phyloP scores from a whole-genome alignment of 371 early-diverging fungal genomes.

The Mucor mucedo region DNA sequence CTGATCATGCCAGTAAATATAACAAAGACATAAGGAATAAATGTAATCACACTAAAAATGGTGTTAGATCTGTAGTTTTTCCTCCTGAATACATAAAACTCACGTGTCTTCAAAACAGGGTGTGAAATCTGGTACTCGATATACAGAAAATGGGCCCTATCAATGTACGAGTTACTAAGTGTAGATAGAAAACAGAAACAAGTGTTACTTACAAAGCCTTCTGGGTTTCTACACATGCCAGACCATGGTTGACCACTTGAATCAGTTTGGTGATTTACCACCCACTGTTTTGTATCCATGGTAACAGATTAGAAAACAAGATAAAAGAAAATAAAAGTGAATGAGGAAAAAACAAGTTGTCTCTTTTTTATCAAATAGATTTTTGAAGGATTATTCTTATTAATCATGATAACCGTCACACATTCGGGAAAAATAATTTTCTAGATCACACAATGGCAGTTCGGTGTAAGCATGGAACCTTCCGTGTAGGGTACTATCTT shows the following conservation, averaged over 20 bases:
- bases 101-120: constrained; percentile 79
- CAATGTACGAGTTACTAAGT: constrained; percentile 12
- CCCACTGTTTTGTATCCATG: constrained; percentile 25
- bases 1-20: constrained; percentile 56
- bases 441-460: too few species aligned
- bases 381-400: too few species aligned
- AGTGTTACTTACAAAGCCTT: constrained; percentile 47
- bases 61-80: background rate
- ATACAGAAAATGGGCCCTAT: constrained; percentile 70
- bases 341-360: background rate
- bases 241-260: constrained; percentile 4
- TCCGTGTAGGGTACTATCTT: too few species aligned
- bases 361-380: background rate
- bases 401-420: too few species aligned
- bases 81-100: constrained; percentile 3
- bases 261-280: constrained; percentile 15
- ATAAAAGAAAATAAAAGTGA: background rate
- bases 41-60: constrained; percentile 39
- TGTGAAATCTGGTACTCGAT: constrained; percentile 70
- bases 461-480: too few species aligned
- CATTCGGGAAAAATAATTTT: too few species aligned
- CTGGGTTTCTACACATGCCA: constrained; percentile 38
- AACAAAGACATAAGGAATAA: constrained; percentile 55
- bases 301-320: background rate
- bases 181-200: too few species aligned